Conservation (phyloP, 2,329 filamentous ascomycete genomes). For the Calonectria naviculata region DNA sequence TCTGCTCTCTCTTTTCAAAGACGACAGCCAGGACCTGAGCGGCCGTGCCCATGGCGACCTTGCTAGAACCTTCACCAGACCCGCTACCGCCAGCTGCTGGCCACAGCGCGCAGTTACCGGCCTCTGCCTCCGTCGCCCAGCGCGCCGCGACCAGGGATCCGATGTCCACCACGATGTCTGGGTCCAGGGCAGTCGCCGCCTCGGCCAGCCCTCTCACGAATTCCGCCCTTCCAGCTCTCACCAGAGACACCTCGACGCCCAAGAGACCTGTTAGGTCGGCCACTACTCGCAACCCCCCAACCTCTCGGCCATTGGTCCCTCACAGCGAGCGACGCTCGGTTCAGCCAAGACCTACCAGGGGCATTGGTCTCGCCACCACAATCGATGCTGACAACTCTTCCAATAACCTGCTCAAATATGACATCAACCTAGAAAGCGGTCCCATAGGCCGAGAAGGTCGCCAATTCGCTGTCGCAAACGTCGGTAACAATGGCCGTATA, state of each 20-base stretch:
- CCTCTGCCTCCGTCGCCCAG: conserved; percentile 28
- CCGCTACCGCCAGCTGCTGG: conserved; percentile 42
- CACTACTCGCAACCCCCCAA: conserved; percentile 35
- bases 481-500: conserved; percentile 85
- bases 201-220: not conserved
- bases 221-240: conserved; percentile 6
- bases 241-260: conserved; percentile 24
- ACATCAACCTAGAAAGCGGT: conserved; percentile 69
- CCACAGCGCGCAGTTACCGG: conserved; percentile 41
- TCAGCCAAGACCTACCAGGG: conserved; percentile 49
- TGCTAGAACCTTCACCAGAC: conserved; percentile 35
- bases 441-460: conserved; percentile 73
- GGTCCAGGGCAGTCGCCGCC: conserved; percentile 30
- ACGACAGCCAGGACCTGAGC: conserved; percentile 18
- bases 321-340: conserved; percentile 59
- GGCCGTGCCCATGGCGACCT: conserved; percentile 42
- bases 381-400: conserved; percentile 59
- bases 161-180: conserved; percentile 27
- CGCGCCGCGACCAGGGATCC: conserved; percentile 38
- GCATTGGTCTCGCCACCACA: conserved; percentile 44
- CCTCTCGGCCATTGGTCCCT: conserved; percentile 54
- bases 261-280: conserved; percentile 34
- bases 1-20: conserved; percentile 36
- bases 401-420: conserved; percentile 52
- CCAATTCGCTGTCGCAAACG: conserved; percentile 83